These are phyloP conservation scores for Trypethelium eluteriae DNA, from an alignment of 495 filamentous ascomycete species.

Conservation along the genomic window DNA sequence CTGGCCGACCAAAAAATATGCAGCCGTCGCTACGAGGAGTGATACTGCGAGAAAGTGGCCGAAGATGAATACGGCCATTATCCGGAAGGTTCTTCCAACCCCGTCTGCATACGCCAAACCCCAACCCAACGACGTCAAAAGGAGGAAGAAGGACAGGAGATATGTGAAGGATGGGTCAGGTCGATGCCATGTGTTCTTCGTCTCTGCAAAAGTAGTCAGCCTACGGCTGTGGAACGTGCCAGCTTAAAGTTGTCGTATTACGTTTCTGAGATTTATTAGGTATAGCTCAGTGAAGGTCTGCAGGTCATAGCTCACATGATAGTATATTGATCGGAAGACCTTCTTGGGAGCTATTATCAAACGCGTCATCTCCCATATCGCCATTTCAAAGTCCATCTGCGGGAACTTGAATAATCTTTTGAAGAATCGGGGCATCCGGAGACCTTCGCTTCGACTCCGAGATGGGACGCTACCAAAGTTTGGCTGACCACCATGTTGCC, in stretches of 20 bases:
- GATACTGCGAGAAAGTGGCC: slow-evolving; percentile 59
- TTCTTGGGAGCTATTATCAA: slow-evolving; percentile 68
- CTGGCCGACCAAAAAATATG: slow-evolving; percentile 57
- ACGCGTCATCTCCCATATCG: slow-evolving; percentile 71
- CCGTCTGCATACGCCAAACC: slow-evolving; percentile 59
- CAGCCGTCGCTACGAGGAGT: slow-evolving; percentile 52
- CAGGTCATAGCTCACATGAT: slow-evolving; percentile 50
- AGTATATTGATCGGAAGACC: slow-evolving; percentile 69
- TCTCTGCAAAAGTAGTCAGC: slow-evolving; percentile 43
- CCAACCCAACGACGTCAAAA: slow-evolving; percentile 67
- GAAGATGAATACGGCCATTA: slow-evolving; percentile 58
- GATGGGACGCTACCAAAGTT: slow-evolving; percentile 48
- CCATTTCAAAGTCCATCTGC: slow-evolving; percentile 50
- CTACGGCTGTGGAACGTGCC: neutral
- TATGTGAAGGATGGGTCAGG: slow-evolving; percentile 72
- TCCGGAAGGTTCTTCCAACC: slow-evolving; percentile 49
- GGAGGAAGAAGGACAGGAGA: slow-evolving; percentile 65
- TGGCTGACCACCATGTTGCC: slow-evolving; percentile 48
- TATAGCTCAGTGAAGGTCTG: slow-evolving; percentile 1
- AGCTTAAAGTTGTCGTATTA: slow-evolving; percentile 31
- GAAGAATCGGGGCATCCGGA: slow-evolving; percentile 46
- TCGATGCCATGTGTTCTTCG: slow-evolving; percentile 70
- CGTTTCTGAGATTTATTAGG: slow-evolving; percentile 48
- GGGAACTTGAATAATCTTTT: slow-evolving; percentile 43
- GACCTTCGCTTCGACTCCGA: slow-evolving; percentile 42